Evolutionary conservation across 495 filamentous ascomycete genomes (phyloP).

Genomic region (Penicillium odoratum): DNA sequence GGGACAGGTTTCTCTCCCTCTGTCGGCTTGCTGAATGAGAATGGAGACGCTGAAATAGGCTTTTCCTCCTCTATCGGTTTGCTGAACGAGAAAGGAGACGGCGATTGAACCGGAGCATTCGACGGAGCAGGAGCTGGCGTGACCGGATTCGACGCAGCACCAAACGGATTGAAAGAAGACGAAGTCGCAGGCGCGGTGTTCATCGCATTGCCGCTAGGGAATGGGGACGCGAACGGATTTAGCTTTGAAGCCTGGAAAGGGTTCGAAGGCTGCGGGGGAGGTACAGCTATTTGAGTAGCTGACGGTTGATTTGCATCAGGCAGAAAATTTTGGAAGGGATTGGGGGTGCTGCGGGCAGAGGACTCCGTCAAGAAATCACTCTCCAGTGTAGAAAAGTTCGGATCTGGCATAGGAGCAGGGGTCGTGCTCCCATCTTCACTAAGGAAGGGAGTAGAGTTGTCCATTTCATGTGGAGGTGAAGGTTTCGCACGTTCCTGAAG

Average conservation of each 20-base stretch:
- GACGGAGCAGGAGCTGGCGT: neutral
- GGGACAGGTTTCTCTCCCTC: neutral
- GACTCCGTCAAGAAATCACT: conserved; percentile 5
- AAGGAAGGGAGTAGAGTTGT: conserved; percentile 47
- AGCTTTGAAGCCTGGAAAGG: conserved; percentile 14
- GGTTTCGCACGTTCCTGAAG: conserved; percentile 21
- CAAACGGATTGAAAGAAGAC: conserved; percentile 2
- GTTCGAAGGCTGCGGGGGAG: conserved; percentile 11
- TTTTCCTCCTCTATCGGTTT: conserved; percentile 14
- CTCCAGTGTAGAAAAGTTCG: neutral
- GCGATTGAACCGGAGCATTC: neutral
- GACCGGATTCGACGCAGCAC: neutral
- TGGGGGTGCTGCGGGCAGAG: neutral
- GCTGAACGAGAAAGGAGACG: conserved; percentile 14
- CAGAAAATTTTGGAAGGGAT: conserved; percentile 14
- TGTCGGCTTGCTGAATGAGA: conserved; percentile 10
- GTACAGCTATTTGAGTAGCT: neutral
- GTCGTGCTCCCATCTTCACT: conserved; percentile 39
- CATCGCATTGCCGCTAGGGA: conserved; percentile 6
- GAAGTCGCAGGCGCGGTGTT: neutral
- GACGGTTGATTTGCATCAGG: conserved; percentile 6
- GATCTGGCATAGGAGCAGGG: conserved; percentile 15
- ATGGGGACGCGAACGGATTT: conserved; percentile 27
- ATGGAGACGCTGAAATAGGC: too few relatives aligned
- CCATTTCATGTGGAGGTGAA: conserved; percentile 7